phyloP scores from a whole-genome alignment of 345 rosid species.

The Carallia pectinifolia region DNA sequence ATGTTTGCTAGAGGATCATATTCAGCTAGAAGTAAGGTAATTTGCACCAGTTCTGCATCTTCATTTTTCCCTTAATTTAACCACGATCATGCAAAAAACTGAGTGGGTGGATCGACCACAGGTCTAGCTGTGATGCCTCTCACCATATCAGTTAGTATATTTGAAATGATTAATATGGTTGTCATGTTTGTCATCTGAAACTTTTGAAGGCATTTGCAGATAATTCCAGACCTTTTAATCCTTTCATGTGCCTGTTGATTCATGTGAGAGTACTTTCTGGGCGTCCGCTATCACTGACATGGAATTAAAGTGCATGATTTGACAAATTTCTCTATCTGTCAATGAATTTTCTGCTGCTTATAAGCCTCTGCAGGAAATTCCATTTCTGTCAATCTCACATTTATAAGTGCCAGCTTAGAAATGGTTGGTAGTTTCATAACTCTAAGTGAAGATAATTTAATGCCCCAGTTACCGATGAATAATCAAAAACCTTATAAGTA shows the following conservation, averaged over 20 bases:
- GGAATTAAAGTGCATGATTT: neutral
- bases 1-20: constrained; percentile 83
- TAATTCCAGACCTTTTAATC: neutral
- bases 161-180: neutral
- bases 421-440: neutral
- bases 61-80: neutral
- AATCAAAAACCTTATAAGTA: too few relatives aligned
- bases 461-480: neutral
- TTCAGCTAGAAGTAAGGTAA: constrained; percentile 78
- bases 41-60: constrained; percentile 3
- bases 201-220: neutral
- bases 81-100: too few relatives aligned
- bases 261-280: neutral
- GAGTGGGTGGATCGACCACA: too few relatives aligned
- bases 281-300: neutral
- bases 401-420: neutral
- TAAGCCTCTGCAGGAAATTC: neutral
- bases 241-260: constrained; percentile 4
- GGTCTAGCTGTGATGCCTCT: too few relatives aligned
- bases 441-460: neutral
- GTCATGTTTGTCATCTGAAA: neutral
- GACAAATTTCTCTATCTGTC: too few relatives aligned
- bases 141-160: neutral
- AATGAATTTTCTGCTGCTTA: too few relatives aligned
- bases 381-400: neutral